These are phyloP conservation scores for Phialophora verrucosa DNA, from an alignment of 2,329 filamentous ascomycete genomes.

Conservation along the genomic window DNA sequence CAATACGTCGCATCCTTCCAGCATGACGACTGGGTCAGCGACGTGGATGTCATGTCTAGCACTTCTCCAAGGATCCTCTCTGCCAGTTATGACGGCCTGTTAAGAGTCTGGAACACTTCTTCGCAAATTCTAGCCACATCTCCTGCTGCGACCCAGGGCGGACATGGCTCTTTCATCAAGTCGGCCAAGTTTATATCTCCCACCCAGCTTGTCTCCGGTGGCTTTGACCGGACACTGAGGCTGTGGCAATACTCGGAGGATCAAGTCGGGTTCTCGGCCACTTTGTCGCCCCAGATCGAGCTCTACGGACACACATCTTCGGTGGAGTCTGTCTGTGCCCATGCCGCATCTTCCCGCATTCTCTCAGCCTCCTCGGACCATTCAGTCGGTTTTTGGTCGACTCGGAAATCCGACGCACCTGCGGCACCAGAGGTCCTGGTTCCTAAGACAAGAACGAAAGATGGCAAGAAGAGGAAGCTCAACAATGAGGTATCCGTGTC, in stretches of 20 bases:
- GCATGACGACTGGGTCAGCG: slow-evolving; percentile 96
- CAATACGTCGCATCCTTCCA: slow-evolving; percentile 89
- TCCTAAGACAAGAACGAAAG: slow-evolving; percentile 66
- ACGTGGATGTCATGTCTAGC: slow-evolving; percentile 78
- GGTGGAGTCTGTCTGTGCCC: slow-evolving; percentile 68
- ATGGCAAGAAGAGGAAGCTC: slow-evolving; percentile 78
- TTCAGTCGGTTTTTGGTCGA: slow-evolving; percentile 85
- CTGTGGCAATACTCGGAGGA: slow-evolving; percentile 86
- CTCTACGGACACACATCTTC: slow-evolving; percentile 80
- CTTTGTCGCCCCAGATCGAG: slow-evolving; percentile 75
- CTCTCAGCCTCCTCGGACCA: slow-evolving; percentile 86
- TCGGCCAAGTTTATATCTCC: slow-evolving; percentile 81
- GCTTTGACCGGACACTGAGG: slow-evolving; percentile 82
- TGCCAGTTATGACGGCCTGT: slow-evolving; percentile 87
- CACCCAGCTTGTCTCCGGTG: slow-evolving; percentile 78
- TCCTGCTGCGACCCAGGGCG: slow-evolving; percentile 67
- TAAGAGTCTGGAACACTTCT: slow-evolving; percentile 88
- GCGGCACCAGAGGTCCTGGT: slow-evolving; percentile 71
- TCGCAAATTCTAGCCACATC: slow-evolving; percentile 84
- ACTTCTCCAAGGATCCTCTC: slow-evolving; percentile 74
- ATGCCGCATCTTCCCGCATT: slow-evolving; percentile 74
- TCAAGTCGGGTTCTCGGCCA: slow-evolving; percentile 63
- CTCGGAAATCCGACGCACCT: slow-evolving; percentile 75
- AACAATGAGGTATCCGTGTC: slow-evolving; percentile 63
- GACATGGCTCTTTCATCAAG: slow-evolving; percentile 78